These are phyloP conservation scores for Alternaria gansuensis DNA, from an alignment of 2,329 filamentous ascomycete species.

Conservation along the genomic window DNA sequence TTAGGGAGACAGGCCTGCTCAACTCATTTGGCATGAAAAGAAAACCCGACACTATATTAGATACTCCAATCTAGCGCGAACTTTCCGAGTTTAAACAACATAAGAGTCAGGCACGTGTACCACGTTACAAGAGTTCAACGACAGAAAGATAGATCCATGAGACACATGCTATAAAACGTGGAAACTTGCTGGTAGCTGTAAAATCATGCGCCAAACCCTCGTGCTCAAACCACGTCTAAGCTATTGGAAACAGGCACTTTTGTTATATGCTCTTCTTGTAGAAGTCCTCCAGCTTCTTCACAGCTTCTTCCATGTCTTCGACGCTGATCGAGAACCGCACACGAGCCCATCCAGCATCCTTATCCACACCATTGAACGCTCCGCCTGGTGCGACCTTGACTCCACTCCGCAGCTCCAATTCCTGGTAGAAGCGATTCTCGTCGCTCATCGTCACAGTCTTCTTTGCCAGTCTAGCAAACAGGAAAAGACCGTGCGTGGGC, in stretches of 20 bases:
- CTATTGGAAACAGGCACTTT: background rate
- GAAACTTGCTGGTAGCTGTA: background rate
- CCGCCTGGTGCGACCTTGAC: constrained; percentile 31
- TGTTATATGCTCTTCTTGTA: constrained; percentile 8
- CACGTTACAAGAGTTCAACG: background rate
- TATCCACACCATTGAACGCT: constrained; percentile 37
- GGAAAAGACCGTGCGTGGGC: constrained; percentile 41
- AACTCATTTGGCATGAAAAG: background rate
- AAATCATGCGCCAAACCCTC: background rate
- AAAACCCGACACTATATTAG: background rate
- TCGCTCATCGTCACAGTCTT: constrained; percentile 26
- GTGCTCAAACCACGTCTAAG: background rate
- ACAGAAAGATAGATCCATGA: background rate
- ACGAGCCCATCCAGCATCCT: constrained; percentile 44
- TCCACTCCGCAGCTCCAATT: constrained; percentile 27
- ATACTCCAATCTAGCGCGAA: constrained; percentile 11
- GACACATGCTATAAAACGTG: background rate
- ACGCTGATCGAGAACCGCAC: constrained; percentile 33
- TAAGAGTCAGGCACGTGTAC: background rate
- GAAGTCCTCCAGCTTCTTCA: constrained; percentile 30
- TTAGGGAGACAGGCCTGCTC: background rate
- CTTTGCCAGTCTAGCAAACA: constrained; percentile 38
- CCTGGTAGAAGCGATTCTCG: constrained; percentile 32
- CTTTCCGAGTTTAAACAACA: background rate
- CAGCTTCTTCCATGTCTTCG: constrained; percentile 29